Evolutionary conservation across 2,329 filamentous ascomycete genomes (phyloP), one percentile per base, ranked within the genome.

Genomic region (Trichoderma sp.): DNA sequence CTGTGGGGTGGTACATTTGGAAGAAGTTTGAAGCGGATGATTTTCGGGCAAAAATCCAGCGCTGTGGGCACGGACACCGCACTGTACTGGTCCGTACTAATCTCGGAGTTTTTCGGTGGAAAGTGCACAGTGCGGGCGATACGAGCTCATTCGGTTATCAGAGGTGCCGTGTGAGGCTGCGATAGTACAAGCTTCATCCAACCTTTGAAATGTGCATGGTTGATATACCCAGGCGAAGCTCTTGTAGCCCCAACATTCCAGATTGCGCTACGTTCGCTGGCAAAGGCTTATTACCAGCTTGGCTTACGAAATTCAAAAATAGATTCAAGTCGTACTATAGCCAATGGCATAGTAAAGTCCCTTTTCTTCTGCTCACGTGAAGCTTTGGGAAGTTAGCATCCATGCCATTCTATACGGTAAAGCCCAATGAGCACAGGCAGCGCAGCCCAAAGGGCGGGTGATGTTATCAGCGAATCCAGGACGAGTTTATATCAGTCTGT

Each of bases 1-100:
- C 82, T 84, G 83, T 85, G 84, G 83, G 83, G 83, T 68, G 65
- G 53, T 78, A 53, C 27, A 60, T 56, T 71, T 53, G 29, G 53
- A 45, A 67, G 64, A 76, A 74, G 75, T 71, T 68, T 75, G 76
- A 56, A 41, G 76, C 81, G 80, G 80, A 69, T 78, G 78, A 82
- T 80, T 77, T 77, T 81, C 81, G 81, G 81, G 74, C 71, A 79
- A 63, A 63, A 81, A 80, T 75, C 50, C 77, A 69, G 71, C 65
- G 72, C 77, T 77, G 77, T 79, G 77, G 75, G 76, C 71, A 75
- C 76, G 74, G 76, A 75, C 63, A 41, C 27, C 18, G 50, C 68
- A 77, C 76, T 76, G 77, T 78, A 63, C 53, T 8, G 4, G 1
- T 6, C 18, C 21, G 77, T 78, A 63, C 53, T 8, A 4, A 2